phyloP scores from a whole-genome alignment of 2,329 filamentous ascomycete genomes.

The Lachnellula suecica region DNA sequence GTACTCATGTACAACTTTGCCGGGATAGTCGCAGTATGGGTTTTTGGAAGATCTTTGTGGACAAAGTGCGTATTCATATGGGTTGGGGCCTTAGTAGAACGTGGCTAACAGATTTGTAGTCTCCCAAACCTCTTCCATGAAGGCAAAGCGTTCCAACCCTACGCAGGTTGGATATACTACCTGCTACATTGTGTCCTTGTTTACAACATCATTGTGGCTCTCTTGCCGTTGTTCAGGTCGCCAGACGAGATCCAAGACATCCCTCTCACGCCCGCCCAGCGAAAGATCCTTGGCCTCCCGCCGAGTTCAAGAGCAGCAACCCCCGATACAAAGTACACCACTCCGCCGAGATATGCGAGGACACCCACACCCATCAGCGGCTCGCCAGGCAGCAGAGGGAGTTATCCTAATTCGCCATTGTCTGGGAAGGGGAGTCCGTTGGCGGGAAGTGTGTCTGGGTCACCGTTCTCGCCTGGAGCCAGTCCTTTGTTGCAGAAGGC shows the following conservation, averaged over 20 bases:
- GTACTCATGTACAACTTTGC: conserved; percentile 67
- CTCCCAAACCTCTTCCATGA: conserved; percentile 27
- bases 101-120: conserved; percentile 19
- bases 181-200: conserved; percentile 56
- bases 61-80: conserved; percentile 18
- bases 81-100: background rate
- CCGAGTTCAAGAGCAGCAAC: conserved; percentile 63
- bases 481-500: conserved; percentile 70
- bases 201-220: conserved; percentile 69
- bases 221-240: conserved; percentile 69
- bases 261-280: conserved; percentile 84
- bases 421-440: conserved; percentile 54
- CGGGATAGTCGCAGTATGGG: conserved; percentile 50
- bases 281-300: conserved; percentile 77
- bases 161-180: conserved; percentile 38
- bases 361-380: conserved; percentile 60
- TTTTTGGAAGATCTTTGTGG: conserved; percentile 38
- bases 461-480: conserved; percentile 49
- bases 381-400: conserved; percentile 54
- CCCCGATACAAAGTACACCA: conserved; percentile 72
- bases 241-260: conserved; percentile 85
- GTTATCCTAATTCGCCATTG: conserved; percentile 55
- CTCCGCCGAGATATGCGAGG: conserved; percentile 82
- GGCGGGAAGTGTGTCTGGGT: conserved; percentile 39
- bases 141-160: conserved; percentile 22